These are phyloP conservation scores for Phytophthora hibernalis DNA, from an alignment of 352 stramenopile genomes.

Conservation along the genomic window DNA sequence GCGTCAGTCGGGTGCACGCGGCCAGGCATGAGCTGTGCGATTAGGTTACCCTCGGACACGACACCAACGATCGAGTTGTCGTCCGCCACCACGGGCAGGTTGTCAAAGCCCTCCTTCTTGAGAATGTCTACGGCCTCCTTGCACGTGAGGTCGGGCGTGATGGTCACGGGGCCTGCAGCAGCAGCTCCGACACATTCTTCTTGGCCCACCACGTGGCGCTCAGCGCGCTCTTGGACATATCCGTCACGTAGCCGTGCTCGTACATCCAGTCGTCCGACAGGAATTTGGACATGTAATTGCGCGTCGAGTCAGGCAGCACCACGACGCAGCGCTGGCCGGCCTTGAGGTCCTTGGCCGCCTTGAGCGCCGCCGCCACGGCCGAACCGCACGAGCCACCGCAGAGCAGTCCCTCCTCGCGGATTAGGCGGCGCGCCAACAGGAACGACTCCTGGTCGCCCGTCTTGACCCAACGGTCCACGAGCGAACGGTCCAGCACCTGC, in stretches of 20 bases:
- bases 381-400: slow-evolving; percentile 95
- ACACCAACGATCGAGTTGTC: slow-evolving; percentile 94
- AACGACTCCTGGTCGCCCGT: slow-evolving; percentile 94
- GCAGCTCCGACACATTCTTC: slow-evolving; percentile 92
- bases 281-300: slow-evolving; percentile 99
- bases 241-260: slow-evolving; percentile 83
- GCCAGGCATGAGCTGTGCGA: slow-evolving; percentile 90
- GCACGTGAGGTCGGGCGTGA: slow-evolving; percentile 90
- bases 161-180: slow-evolving; percentile 91
- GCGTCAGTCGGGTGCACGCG: slow-evolving; percentile 87
- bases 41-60: slow-evolving; percentile 97
- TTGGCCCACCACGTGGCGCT: slow-evolving; percentile 95
- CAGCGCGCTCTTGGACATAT: slow-evolving; percentile 73
- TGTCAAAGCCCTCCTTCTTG: slow-evolving; percentile 92
- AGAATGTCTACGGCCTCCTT: slow-evolving; percentile 95
- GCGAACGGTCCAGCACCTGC: slow-evolving; percentile 92
- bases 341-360: slow-evolving; percentile 87
- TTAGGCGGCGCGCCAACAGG: slow-evolving; percentile 93
- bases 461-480: slow-evolving; percentile 96
- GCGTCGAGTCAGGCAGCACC: slow-evolving; percentile 95
- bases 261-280: slow-evolving; percentile 96
- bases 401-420: slow-evolving; percentile 95
- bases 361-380: slow-evolving; percentile 87
- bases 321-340: slow-evolving; percentile 94
- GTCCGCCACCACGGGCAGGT: slow-evolving; percentile 77